A percentile compares a stretch with the other conserved stretches of the same genome.
Evolutionary conservation across 1,139 yeast genomes (phyloP).

Genomic region (Nakaseomyces glabratus): DNA sequence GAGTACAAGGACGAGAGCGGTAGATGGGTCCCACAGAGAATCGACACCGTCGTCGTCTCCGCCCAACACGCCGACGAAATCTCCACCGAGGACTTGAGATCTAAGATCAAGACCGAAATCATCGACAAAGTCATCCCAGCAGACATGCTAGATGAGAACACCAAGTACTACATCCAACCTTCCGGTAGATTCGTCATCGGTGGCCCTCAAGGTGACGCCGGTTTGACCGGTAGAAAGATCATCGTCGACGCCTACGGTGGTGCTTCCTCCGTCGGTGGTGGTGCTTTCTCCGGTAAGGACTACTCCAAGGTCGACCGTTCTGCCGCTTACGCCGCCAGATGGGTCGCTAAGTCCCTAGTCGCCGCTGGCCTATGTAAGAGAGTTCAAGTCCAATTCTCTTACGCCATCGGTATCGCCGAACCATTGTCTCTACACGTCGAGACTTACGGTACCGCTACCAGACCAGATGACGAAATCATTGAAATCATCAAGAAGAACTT

Average conservation of each 20-base stretch:
- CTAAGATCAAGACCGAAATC: conserved; percentile 64
- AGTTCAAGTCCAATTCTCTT: conserved; percentile 93
- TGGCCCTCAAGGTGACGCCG: conserved; percentile 99
- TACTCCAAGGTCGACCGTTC: conserved; percentile 99
- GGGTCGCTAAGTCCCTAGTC: conserved; percentile 98
- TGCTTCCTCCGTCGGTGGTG: conserved; percentile 99
- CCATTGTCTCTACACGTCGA: conserved; percentile 94
- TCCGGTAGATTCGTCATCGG: conserved; percentile 98
- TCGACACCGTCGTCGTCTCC: conserved; percentile 91
- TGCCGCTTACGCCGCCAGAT: conserved; percentile 98
- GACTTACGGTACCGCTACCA: conserved; percentile 90
- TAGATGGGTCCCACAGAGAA: conserved; percentile 87
- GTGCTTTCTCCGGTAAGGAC: conserved; percentile 99
- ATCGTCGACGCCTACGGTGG: conserved; percentile 99
- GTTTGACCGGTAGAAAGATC: conserved; percentile 97
- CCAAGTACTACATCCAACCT: conserved; percentile 95
- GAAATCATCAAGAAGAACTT: conserved; percentile 84
- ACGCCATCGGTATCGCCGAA: conserved; percentile 99
- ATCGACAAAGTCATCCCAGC: conserved; percentile 86
- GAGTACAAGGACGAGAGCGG: conserved; percentile 90
- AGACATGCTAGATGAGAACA: conserved; percentile 79
- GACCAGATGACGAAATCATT: conserved; percentile 79
- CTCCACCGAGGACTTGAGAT: conserved; percentile 81
- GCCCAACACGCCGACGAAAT: conserved; percentile 95
- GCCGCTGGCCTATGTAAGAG: conserved; percentile 90